Conservation (phyloP, 305 asterid species). For the Fraxinus sp. region DNA sequence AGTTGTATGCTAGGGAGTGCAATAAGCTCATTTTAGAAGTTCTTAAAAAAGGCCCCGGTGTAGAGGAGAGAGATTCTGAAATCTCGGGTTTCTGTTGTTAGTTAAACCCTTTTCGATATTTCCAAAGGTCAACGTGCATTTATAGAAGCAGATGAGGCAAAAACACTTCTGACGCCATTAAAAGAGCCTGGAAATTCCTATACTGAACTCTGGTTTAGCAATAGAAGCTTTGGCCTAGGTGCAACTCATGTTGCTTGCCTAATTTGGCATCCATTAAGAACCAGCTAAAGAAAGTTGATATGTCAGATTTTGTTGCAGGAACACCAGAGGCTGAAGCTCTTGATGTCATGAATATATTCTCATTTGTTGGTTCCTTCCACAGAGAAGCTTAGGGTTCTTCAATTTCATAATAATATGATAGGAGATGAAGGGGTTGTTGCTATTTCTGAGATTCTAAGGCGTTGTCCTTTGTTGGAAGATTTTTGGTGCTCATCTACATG, state of each 20-base stretch:
- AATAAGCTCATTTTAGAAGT: conserved; percentile 77
- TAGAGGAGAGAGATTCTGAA: conserved; percentile 41
- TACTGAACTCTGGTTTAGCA: conserved; percentile 84
- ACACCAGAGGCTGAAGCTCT: conserved; percentile 91
- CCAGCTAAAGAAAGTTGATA: conserved; percentile 82
- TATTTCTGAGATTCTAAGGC: conserved; percentile 70
- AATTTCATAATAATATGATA: conserved; percentile 93
- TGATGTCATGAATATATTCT: conserved; percentile 86
- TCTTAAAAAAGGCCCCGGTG: conserved; percentile 52
- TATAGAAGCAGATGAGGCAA: conserved; percentile 78
- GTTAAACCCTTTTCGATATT: conserved; percentile 62
- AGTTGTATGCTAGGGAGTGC: conserved; percentile 87
- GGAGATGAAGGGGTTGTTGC: conserved; percentile 95
- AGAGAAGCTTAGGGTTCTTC: conserved; percentile 67
- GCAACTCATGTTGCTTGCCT: conserved; percentile 55
- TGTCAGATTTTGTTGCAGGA: conserved; percentile 97
- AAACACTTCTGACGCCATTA: conserved; percentile 66
- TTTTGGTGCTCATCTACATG: conserved; percentile 95
- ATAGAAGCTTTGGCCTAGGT: conserved; percentile 59
- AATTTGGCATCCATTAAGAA: conserved; percentile 67
- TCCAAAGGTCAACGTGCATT: conserved; percentile 88
- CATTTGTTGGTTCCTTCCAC: conserved; percentile 82
- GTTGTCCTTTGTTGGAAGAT: conserved; percentile 72
- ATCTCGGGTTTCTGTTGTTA: conserved; percentile 33
- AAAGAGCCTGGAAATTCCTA: conserved; percentile 67